Conservation (phyloP, 2,329 filamentous ascomycete genomes). For the Beauveria bassiana region DNA sequence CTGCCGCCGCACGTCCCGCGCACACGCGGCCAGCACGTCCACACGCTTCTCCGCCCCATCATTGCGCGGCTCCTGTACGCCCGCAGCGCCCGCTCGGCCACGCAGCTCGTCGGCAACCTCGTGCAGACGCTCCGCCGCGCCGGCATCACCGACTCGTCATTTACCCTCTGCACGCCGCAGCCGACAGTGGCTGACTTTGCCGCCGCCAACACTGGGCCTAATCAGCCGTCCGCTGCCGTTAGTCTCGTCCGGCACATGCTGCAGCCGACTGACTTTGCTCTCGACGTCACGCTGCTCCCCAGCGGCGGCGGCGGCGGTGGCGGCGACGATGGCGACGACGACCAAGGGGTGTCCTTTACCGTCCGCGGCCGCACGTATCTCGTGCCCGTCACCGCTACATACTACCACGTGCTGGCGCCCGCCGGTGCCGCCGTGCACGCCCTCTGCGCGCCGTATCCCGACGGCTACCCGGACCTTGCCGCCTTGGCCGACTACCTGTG, state of each 20-base stretch:
- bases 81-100: conserved; percentile 30
- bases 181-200: conserved; percentile 21
- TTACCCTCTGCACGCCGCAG: conserved; percentile 33
- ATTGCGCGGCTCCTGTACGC: conserved; percentile 41
- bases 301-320: conserved; percentile 17
- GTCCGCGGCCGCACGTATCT: conserved; percentile 39
- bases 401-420: conserved; percentile 36
- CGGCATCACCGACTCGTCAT: conserved; percentile 34
- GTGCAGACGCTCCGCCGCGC: conserved; percentile 36
- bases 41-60: conserved; percentile 44
- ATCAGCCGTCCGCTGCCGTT: conserved; percentile 34
- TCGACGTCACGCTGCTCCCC: conserved; percentile 39
- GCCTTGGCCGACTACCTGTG: conserved; percentile 40
- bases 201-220: conserved; percentile 20
- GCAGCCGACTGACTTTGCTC: conserved; percentile 31
- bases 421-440: conserved; percentile 27
- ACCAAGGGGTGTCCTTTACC: conserved; percentile 24
- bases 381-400: conserved; percentile 35
- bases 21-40: conserved; percentile 32
- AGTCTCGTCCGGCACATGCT: conserved; percentile 36
- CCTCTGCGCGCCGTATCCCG: conserved; percentile 35
- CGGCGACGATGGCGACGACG: neutral
- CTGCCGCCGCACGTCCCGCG: conserved; percentile 31
- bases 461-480: conserved; percentile 35
- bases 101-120: conserved; percentile 35